These are phyloP conservation scores for Plasmodium falciparum DNA, from an alignment of 169 alveolate genomes.

Conservation along the genomic window DNA sequence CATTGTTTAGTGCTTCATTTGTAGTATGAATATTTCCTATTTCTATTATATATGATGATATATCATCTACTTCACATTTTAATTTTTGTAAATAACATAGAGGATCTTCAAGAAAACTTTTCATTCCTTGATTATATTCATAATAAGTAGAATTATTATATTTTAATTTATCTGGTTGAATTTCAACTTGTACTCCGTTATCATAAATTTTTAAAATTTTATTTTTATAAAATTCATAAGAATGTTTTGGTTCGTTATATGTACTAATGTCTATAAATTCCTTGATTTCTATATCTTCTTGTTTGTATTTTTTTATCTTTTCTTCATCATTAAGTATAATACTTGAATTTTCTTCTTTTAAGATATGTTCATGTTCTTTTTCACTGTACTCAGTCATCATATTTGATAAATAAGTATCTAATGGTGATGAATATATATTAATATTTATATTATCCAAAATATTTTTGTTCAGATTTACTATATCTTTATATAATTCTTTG, in stretches of 20 bases:
- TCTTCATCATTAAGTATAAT: conserved; percentile 33
- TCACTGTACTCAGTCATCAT: conserved; percentile 1
- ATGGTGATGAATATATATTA: conserved; percentile 73
- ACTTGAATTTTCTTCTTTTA: neutral
- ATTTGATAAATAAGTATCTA: conserved; percentile 66
- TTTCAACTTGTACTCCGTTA: conserved; percentile 51
- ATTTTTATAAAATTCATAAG: conserved; percentile 65
- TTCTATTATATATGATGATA: conserved; percentile 36
- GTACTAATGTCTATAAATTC: conserved; percentile 11
- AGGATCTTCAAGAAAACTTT: conserved; percentile 45
- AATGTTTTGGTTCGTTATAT: conserved; percentile 38
- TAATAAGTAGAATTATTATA: conserved; percentile 45
- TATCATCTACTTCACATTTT: conserved; percentile 73
- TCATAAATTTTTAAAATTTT: conserved; percentile 48
- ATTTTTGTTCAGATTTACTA: conserved; percentile 56
- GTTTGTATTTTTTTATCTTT: neutral
- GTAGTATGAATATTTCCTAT: conserved; percentile 12
- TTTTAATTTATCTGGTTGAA: conserved; percentile 49
- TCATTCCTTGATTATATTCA: conserved; percentile 42
- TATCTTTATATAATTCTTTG: conserved; percentile 71
- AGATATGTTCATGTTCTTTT: conserved; percentile 8
- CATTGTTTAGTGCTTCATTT: neutral
- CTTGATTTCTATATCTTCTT: neutral
- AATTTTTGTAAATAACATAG: conserved; percentile 60
- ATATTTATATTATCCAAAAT: conserved; percentile 58